Evolutionary conservation across 768 basidiomycete genomes (phyloP).

Genomic region (Neoboletus brunneissimus): DNA sequence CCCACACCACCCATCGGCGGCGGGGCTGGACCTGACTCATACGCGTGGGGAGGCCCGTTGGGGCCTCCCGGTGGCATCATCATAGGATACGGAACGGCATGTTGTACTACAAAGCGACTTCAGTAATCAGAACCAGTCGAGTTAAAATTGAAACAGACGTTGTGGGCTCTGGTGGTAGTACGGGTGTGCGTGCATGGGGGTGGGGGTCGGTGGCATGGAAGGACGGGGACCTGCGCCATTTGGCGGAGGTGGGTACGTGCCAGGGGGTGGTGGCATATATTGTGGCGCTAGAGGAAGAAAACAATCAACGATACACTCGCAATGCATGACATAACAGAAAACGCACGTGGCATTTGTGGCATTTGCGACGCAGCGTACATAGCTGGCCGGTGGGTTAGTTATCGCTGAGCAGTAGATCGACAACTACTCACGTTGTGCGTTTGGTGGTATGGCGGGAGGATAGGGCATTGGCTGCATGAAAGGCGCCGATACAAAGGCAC

Average conservation of each 20-base stretch:
- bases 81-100: constrained; percentile 87
- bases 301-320: constrained; percentile 1
- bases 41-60: constrained; percentile 67
- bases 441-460: constrained; percentile 75
- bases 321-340: neutral
- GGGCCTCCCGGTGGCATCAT: constrained; percentile 73
- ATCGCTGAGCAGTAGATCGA: neutral
- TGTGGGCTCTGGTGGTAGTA: constrained; percentile 92
- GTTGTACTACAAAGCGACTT: constrained; percentile 59
- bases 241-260: constrained; percentile 73
- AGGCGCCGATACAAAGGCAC: constrained; percentile 72
- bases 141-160: constrained; percentile 44
- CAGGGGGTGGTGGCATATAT: constrained; percentile 79
- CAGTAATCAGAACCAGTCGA: constrained; percentile 24
- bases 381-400: constrained; percentile 38
- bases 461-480: constrained; percentile 88
- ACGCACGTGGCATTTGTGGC: constrained; percentile 87
- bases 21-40: constrained; percentile 67
- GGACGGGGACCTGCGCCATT: constrained; percentile 77
- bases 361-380: constrained; percentile 83
- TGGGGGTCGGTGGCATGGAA: constrained; percentile 90
- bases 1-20: constrained; percentile 72
- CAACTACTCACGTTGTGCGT: constrained; percentile 46
- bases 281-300: constrained; percentile 48
- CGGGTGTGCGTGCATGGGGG: constrained; percentile 80